Conservation (phyloP, 345 rosid genomes). For the Hevea brasiliensis region DNA sequence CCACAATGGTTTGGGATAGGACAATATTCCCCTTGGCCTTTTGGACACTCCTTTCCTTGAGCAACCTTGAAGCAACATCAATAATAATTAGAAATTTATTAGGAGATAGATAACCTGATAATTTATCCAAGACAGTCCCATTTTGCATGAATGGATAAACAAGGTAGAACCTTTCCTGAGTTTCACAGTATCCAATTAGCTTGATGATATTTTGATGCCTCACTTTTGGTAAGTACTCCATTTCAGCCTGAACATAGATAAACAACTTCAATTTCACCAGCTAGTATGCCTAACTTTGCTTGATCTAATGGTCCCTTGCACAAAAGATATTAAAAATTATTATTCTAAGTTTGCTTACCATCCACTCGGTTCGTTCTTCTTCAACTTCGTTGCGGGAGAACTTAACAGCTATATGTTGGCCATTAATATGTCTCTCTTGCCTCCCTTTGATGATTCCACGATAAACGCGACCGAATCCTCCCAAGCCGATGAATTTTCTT, state of each 20-base stretch:
- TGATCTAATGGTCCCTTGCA: too few relatives aligned
- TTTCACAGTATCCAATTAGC: slow-evolving; percentile 17
- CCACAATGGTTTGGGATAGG: too few relatives aligned
- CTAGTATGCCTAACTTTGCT: neutral
- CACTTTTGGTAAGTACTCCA: neutral
- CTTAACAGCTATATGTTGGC: slow-evolving; percentile 13
- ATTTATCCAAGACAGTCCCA: neutral
- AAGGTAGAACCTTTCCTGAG: slow-evolving; percentile 11
- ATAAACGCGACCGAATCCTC: slow-evolving; percentile 13
- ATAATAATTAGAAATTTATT: too few relatives aligned
- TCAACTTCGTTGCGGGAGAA: neutral
- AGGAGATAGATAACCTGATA: neutral
- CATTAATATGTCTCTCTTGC: neutral
- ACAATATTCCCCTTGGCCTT: too few relatives aligned
- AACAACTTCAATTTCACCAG: neutral
- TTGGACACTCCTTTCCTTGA: neutral
- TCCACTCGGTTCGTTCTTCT: neutral
- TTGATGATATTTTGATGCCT: slow-evolving; percentile 13
- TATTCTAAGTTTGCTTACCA: neutral
- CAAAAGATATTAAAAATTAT: neutral
- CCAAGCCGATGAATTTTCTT: neutral
- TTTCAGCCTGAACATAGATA: slow-evolving; percentile 22
- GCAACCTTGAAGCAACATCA: too few relatives aligned
- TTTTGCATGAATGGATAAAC: slow-evolving; percentile 21
- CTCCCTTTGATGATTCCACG: slow-evolving; percentile 14